Conservation (phyloP, 805 yeast species). For the Yamadazyma sp. region DNA sequence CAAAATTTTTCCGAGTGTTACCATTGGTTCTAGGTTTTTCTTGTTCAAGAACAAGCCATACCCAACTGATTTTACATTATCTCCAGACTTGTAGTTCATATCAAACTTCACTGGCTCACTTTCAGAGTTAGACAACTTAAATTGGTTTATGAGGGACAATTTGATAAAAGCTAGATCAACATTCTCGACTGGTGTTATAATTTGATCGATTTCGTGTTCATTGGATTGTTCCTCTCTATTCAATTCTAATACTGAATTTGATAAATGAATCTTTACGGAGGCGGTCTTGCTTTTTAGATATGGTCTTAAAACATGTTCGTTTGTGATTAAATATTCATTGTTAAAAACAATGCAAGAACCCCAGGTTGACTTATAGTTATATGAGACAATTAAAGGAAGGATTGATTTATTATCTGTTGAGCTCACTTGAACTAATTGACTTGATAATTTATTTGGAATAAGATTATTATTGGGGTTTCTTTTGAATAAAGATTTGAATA, state of each 20-base stretch:
- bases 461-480: conserved; percentile 5
- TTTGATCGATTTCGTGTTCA: conserved; percentile 19
- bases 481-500: conserved; percentile 9
- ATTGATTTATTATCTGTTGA: conserved; percentile 10
- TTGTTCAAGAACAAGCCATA: conserved; percentile 37
- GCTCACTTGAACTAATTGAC: neutral
- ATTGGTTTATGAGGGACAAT: conserved; percentile 15
- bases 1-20: conserved; percentile 30
- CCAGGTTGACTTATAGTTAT: conserved; percentile 25
- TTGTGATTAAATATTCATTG: conserved; percentile 32
- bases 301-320: conserved; percentile 38
- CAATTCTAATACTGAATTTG: conserved; percentile 4
- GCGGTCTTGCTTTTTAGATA: conserved; percentile 3
- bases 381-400: conserved; percentile 16
- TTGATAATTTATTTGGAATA: conserved; percentile 3
- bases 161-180: conserved; percentile 39
- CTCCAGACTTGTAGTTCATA: conserved; percentile 13
- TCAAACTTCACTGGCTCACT: conserved; percentile 8
- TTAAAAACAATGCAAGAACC: conserved; percentile 42
- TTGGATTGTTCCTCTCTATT: conserved; percentile 1
- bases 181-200: conserved; percentile 28
- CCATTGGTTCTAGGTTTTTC: conserved; percentile 23
- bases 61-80: conserved; percentile 30
- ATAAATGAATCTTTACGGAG: conserved; percentile 7
- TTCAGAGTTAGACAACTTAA: conserved; percentile 3